Base-by-base conservation (phyloP, 2,329 filamentous ascomycete species). In the Trichoderma afroharzianum region DNA sequence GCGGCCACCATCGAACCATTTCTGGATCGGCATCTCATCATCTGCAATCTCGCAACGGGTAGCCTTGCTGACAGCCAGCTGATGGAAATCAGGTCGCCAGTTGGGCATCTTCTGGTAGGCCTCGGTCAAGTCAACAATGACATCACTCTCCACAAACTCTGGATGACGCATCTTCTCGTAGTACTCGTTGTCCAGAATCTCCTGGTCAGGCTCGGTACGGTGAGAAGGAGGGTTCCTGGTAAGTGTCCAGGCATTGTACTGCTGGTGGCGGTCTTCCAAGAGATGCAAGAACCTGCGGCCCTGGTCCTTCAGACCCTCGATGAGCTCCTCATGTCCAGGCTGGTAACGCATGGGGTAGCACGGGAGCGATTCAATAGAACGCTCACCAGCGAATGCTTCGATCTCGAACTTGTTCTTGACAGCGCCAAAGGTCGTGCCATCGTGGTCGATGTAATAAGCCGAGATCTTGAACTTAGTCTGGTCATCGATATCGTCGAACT, bases 361-460 rank as follows among this genome's bases (percentile, higher is more conserved):
- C 3, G 80, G 78, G 0, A 84, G 78, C 0, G 79, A 80, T 21
- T 79, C 76, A 57, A 84, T 82, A 4, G 79, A 75, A 18, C 80
- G 76, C 72, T 83, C 81, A 58, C 83, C 82, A 0, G 77, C 74
- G 63, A 82, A 85, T 0, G 76, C 76, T 47, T 79, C 72, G 18
- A 84, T 79, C 53, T 78, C 76, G 39, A 84, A 83, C 43, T 76
- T 78, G 67, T 80, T 79, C 7, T 77, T 79, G 18, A 83, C 81
- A 0, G 82, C 79, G 0, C 82, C 82, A 59, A 80, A 83, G 9
- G 75, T 73, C 14, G 75, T 78, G 0, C 83, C 83, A 15, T 84
- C 81, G 71, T 83, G 80, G 62, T 84, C 82, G 47, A 84, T 81
- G 73, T 83, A 83, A 72, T 84, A 84, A 9, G 80, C 79, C 2